Base-by-base conservation (phyloP, 805 yeast genomes). In the Candida germanica region DNA sequence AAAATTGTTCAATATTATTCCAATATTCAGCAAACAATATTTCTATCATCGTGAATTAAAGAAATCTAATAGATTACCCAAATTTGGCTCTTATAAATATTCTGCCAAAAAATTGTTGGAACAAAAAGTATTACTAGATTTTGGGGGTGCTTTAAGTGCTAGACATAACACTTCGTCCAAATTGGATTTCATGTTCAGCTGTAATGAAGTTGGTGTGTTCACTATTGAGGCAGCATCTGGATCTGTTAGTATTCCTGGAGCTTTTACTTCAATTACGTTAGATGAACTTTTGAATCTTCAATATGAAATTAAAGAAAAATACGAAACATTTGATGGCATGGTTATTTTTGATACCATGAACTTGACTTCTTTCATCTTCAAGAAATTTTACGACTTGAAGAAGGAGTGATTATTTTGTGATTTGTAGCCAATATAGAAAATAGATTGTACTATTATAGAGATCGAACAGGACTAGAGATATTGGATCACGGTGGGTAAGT, bases 41-140 rank as follows among this genome's bases (percentile, higher is more conserved):
- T 82, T 82, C 61, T 82, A 83, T 51, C 83, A 80, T 54, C 64
- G 88, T 21, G 85, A 80, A 44, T 61, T 85, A 47, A 79, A 79
- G 50, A 78, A 73, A 60, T 58, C 70, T 13, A 87, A 87, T 23
- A 68, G 82, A 31, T 58, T 82, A 26, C 87, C 91, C 1, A 75
- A 74, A 52, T 85, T 80, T 58, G 95, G 95, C 3, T 77, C 86
- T 1, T 83, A 75, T 64, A 80, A 80, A 54, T 85, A 86, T 62
- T 74, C 87, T 0, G 81, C 87, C 3, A 81, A 83, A 46, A 81
- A 80, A 50, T 69, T 91, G 25, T 66, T 75, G 51, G 96, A 88
- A 39, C 82, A 76, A 44, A 82, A 84, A 0, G 73, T 88, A 1
- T 55, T 89, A 14, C 54, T 73, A 3, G 81, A 77, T 35, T 65